Evolutionary conservation across 148 eudicot species (phyloP).

Genomic region (Fagopyrum esculentum): DNA sequence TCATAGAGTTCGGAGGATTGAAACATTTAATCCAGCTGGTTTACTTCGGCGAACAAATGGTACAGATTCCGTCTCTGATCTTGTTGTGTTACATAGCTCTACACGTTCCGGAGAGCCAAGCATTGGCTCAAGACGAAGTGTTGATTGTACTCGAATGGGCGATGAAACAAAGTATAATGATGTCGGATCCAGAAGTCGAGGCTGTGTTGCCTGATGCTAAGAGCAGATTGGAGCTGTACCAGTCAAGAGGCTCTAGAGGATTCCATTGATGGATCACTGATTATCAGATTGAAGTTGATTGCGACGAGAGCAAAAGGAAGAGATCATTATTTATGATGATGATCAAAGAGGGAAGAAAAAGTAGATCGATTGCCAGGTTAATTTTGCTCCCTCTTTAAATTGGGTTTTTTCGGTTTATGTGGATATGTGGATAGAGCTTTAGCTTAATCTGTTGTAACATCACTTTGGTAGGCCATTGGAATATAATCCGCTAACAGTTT

Average conservation of each 20-base stretch:
- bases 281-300: neutral
- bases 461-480: slow-evolving; percentile 4
- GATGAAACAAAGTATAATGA: slow-evolving; percentile 44
- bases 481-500: neutral
- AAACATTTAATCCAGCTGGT: slow-evolving; percentile 53
- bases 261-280: slow-evolving; percentile 14
- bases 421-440: slow-evolving; percentile 7
- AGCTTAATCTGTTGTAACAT: neutral
- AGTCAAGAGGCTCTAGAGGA: slow-evolving; percentile 61
- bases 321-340: neutral
- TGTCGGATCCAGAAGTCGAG: slow-evolving; percentile 36
- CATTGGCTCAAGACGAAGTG: slow-evolving; percentile 57
- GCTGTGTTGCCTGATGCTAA: slow-evolving; percentile 45
- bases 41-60: slow-evolving; percentile 63
- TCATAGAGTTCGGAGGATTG: slow-evolving; percentile 46
- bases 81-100: slow-evolving; percentile 52
- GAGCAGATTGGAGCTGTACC: slow-evolving; percentile 59
- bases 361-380: neutral
- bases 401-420: neutral
- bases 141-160: slow-evolving; percentile 62
- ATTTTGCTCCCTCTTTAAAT: neutral
- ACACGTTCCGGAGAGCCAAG: slow-evolving; percentile 59
- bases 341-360: neutral
- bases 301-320: neutral
- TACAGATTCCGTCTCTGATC: slow-evolving; percentile 44